Evolutionary conservation across 148 eudicot species (phyloP), one percentile per base, ranked within the genome.

Genomic region (Vaccinium myrtillus): DNA sequence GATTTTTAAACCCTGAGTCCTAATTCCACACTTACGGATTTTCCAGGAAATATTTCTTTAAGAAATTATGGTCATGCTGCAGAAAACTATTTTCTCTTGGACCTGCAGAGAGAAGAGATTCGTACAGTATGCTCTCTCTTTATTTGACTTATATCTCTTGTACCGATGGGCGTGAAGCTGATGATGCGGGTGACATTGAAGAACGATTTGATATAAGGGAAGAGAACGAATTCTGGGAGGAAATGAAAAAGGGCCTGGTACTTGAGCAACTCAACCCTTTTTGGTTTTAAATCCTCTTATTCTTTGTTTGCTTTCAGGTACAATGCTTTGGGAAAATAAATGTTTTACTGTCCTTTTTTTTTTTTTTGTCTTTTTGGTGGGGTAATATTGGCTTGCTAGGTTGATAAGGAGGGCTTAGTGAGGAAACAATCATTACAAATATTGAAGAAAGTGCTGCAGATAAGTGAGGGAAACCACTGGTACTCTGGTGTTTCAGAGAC

Each of bases 241-340:
- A 95, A 91, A 90, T 97, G 46, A 95, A 91, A 89, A 89, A 87
- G 84, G 99, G 99, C 90, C 89, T 97, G 99, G 99, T 97, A 97
- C 80, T 84, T 50, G 67, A 77, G 77, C 51, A 30, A 81, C 77
- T 81, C 59, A 56, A 58, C 53, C 30, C 30, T 84, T 49, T 50
- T 77, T 10, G 46, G 69, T 65, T 69, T 69, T 70, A 16, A 1
- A 23, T 84, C 71, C 36, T 54, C 75, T 79, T 8, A 36, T 19
- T n/a, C 39, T 53, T 32, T 70, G 32, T 51, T 84, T 53, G 36
- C 71, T 84, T 59, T 21, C 25, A 13, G 55, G 36, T 49, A 23
- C 30, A 36, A 65, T 48, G n/a, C 58, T 65, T 25, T 6, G 7
- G 74, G 50, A 73, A 82, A 9, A 23, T 81, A 65, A 65, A 67